Evolutionary conservation across 345 rosid genomes (phyloP), one percentile per base, ranked within the genome.

Genomic region (Boechera stricta): DNA sequence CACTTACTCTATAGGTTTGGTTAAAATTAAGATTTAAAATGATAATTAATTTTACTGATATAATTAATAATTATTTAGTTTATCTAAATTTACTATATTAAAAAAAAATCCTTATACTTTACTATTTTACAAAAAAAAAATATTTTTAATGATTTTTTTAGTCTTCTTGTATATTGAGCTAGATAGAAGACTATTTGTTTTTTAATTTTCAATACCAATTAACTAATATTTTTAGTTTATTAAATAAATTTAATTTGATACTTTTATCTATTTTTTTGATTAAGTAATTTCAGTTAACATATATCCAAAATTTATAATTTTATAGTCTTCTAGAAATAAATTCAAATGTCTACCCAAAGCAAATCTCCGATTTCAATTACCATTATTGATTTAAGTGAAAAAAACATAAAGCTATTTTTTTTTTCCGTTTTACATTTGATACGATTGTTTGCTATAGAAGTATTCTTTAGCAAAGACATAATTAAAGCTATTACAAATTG

Each of bases 391-490:
- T 33, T 61, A 31, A 6, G 64, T 58, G 11, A 35, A 6, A 21
- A 47, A 24, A 10, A 48, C 58, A 47, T 32, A 12, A 7, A 67
- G 10, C 42, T 29, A 36, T 2, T 1, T 41, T 42, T n/a, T 33
- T 44, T 13, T n/a, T n/a, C n/a, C 3, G 29, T 15, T 44, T 52
- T 31, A 57, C 42, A 56, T 28, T 42, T 31, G 3, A 42, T 10
- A n/a, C 28, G 21, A 42, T n/a, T 41, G 7, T 29, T 41, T 56
- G 31, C 32, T 33, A 35, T 21, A 35, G 36, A 72, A 26, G 16
- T 72, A 72, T 16, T 42, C 21, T 66, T 33, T 49, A 49, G 5
- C 44, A 31, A 16, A 48, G 11, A 11, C 60, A 67, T 51, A 4
- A 38, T 8, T 31, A 31, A n/a, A 35, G 45, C 45, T 35, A 58